Base-by-base conservation (phyloP, 2,329 filamentous ascomycete genomes). In the Calonectria multiphialidica region DNA sequence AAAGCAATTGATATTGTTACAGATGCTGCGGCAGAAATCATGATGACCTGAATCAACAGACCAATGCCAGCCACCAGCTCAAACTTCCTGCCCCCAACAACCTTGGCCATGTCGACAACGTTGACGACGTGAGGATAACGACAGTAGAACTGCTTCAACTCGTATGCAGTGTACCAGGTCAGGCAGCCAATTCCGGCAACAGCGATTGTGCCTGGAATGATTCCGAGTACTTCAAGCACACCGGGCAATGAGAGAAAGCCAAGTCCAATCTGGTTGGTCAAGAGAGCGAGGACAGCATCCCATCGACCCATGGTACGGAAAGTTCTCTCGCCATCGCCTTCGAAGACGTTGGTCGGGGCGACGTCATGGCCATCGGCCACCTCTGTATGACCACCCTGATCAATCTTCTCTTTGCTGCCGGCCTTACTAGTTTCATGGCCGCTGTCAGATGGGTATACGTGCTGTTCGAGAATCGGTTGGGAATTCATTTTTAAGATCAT, bases 1-100 rank as follows among this genome's bases (percentile, higher is more conserved):
- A 93, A 86, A 77, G 92, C 93, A 76, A 92, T 89, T 53, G 91
- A 88, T 50, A 91, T 90, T 5, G 90, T 89, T 65, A 93, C 85
- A 77, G 90, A 91, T 79, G 93, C 91, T 73, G 93, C 87, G 44
- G 89, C 90, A 84, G 89, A 88, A 74, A 93, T 93, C 81, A 93
- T 92, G 61, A 90, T 92, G 80, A 93, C 92, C 85, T 93, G 93
- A 75, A 94, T 80, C 35, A 93, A 80, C 81, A 94, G 92, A 88
- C 93, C 93, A 77, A 91, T 83, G 5, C 90, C 78, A 21, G 76
- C 72, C 5, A 80, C 65, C 49, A 74, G 53, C 62, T 77, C 78
- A n/a, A 80, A 71, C 1, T 75, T 68, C n/a, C 71, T 71, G 8
- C 78, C 78, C 16, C 80, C 84, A 86, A 89, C 75, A 85, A 89